Evolutionary conservation across 2,329 filamentous ascomycete species (phyloP), one percentile per base, ranked within the genome.

Genomic region (Cyclaneusma minus): DNA sequence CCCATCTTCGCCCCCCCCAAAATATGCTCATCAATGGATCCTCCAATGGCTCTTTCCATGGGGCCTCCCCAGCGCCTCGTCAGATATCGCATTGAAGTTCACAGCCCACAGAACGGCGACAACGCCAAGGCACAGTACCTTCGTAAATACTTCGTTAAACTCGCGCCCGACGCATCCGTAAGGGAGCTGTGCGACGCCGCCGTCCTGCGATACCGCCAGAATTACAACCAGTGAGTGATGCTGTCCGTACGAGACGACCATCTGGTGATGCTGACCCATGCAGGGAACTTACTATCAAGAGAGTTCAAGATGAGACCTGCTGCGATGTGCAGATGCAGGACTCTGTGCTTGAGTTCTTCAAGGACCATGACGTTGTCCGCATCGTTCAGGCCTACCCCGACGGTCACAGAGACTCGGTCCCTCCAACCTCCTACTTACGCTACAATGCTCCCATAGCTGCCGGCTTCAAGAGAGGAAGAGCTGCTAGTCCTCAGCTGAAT

Each of bases 321-420:
- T 47, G 45, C 19, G 44, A 47, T 21, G 32, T 47, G n/a, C 42
- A 40, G 2, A 42, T 44, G 11, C 36, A 27, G 18, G 41, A 47
- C 16, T 26, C 42, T 10, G 14, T 47, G 12, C 43, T 42, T 6
- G 38, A 28, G 23, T 22, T 47, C 9, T 47, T 47, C 20, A 11
- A 25, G 5, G 38, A 38, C 25, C 35, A 31, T 5, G 35, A 35
- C 26, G 41, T 35, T 0, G 39, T 48, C 26, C 39, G 43, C 26
- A 32, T 48, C 12, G 30, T 47, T 13, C 38, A 45, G 34, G 42
- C 43, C 20, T 31, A 28, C 30, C n/a, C 32, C 40, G 9, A 34
- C 26, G 7, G 22, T 39, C n/a, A n/a, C 7, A 38, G 43, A 31
- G 44, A 48, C 21, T 48, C 44, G 2, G 38, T 48, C 14, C 42